Percentiles rank a stretch among this genome's conserved stretches.
Evolutionary conservation across 108 stramenopile species (phyloP).

Genomic region (Nitzschia sp.): DNA sequence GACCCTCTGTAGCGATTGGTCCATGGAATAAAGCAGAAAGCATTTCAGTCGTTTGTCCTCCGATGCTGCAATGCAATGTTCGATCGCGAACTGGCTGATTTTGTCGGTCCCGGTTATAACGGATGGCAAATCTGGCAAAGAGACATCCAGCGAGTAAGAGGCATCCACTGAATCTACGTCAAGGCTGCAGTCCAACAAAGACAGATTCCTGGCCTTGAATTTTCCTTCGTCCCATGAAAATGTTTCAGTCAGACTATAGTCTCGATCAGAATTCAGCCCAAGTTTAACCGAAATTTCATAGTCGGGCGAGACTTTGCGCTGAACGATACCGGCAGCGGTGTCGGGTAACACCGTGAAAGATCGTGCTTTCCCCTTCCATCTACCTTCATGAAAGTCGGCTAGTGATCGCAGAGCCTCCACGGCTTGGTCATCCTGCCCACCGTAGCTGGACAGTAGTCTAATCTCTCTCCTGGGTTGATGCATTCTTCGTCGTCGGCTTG

Average conservation of each 20-base stretch:
- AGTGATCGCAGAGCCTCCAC: slow-evolving; percentile 43
- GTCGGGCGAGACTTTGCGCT: slow-evolving; percentile 46
- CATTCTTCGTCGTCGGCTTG: no score
- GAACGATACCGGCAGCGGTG: slow-evolving; percentile 69
- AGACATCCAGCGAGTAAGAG: slow-evolving; percentile 48
- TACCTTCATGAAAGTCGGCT: slow-evolving; percentile 49
- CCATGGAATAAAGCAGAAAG: slow-evolving; percentile 59
- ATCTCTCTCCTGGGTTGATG: no score
- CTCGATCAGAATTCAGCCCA: slow-evolving; percentile 34
- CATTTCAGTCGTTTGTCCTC: slow-evolving; percentile 61
- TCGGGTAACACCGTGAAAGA: slow-evolving; percentile 70
- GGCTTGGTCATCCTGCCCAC: slow-evolving; percentile 33
- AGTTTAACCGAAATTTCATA: slow-evolving; percentile 57
- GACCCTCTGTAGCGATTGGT: slow-evolving; percentile 44
- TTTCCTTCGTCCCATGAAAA: slow-evolving; percentile 42
- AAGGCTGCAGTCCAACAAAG: slow-evolving; percentile 44
- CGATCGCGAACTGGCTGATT: slow-evolving; percentile 48
- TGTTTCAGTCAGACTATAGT: slow-evolving; percentile 42
- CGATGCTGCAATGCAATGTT: slow-evolving; percentile 70
- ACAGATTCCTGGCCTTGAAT: slow-evolving; percentile 40
- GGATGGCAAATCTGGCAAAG: slow-evolving; percentile 35
- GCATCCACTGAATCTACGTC: slow-evolving; percentile 85
- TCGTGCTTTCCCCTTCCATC: slow-evolving; percentile 58
- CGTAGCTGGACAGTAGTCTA: not conserved
- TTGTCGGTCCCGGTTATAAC: slow-evolving; percentile 38